These are phyloP conservation scores for Podospora anserina DNA, from an alignment of 495 filamentous ascomycete genomes.

Conservation along the genomic window DNA sequence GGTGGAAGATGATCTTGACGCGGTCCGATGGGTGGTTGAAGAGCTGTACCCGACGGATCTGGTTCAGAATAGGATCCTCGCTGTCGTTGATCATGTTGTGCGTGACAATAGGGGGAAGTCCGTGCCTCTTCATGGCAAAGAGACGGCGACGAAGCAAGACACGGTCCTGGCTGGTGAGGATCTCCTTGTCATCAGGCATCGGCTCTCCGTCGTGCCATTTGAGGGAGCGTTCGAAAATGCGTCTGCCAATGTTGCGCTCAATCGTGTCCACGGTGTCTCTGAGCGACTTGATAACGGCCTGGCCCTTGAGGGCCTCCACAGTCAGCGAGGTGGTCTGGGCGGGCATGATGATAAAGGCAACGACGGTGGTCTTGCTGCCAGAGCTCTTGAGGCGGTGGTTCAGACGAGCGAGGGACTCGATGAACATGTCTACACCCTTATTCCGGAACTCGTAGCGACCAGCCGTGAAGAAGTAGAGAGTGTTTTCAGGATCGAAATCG, in stretches of 20 bases:
- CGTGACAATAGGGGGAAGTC: conserved; percentile 92
- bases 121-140: conserved; percentile 91
- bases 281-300: conserved; percentile 94
- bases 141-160: conserved; percentile 87
- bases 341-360: conserved; percentile 99
- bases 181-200: conserved; percentile 91
- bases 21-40: conserved; percentile 95
- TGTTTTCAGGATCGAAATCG: conserved; percentile 93
- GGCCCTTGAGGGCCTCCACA: conserved; percentile 92
- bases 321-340: conserved; percentile 95
- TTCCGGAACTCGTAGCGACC: conserved; percentile 97
- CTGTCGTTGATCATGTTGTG: conserved; percentile 97
- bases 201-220: conserved; percentile 92
- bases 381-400: conserved; percentile 85
- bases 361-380: conserved; percentile 89
- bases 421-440: conserved; percentile 99
- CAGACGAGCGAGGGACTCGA: conserved; percentile 88
- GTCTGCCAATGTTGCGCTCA: conserved; percentile 83
- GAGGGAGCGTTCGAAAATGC: conserved; percentile 88
- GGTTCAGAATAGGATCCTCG: conserved; percentile 93
- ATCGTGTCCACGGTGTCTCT: conserved; percentile 88
- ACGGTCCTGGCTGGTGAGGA: conserved; percentile 86
- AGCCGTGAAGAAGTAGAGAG: conserved; percentile 95
- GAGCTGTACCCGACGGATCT: conserved; percentile 90
- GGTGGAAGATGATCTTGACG: conserved; percentile 97